These are phyloP conservation scores for Naganishia sp. DNA, from an alignment of 1,284 basidiomycete species.

Conservation along the genomic window DNA sequence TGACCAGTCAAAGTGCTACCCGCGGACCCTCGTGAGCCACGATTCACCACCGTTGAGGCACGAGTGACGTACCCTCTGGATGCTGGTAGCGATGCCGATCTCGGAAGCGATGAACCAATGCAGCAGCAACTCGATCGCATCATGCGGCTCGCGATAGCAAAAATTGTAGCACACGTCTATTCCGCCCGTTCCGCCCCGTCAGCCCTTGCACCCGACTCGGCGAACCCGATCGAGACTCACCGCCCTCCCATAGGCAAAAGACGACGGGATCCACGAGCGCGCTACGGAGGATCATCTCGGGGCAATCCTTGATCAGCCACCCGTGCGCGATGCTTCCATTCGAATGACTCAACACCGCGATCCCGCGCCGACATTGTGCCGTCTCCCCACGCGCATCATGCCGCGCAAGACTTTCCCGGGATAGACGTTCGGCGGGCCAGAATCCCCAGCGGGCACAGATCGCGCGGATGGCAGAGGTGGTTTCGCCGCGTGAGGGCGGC, in stretches of 20 bases:
- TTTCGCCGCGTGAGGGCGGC: conserved; percentile 67
- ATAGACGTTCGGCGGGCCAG: conserved; percentile 31
- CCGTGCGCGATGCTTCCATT: conserved; percentile 59
- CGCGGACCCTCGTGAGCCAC: not conserved
- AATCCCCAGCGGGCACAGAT: conserved; percentile 69
- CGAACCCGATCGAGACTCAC: no score
- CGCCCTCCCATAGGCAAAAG: conserved; percentile 88
- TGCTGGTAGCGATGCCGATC: conserved; percentile 78
- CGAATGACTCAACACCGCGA: conserved; percentile 81
- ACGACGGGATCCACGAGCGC: conserved; percentile 80
- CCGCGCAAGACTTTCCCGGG: conserved; percentile 19
- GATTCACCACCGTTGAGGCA: not conserved
- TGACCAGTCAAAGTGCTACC: conserved; percentile 62
- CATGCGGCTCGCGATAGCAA: conserved; percentile 65
- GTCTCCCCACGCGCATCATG: conserved; percentile 5
- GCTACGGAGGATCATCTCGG: conserved; percentile 68
- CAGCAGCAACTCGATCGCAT: conserved; percentile 71
- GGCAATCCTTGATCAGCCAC: conserved; percentile 70
- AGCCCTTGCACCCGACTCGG: no score
- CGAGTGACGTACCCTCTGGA: conserved; percentile 60
- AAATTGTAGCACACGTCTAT: conserved; percentile 90
- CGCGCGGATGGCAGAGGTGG: conserved; percentile 62
- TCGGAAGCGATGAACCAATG: conserved; percentile 83
- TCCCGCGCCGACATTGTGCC: conserved; percentile 57
- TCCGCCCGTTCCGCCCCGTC: no score